Evolutionary conservation across 805 yeast species (phyloP).

Genomic region (Komagataella pastoris): DNA sequence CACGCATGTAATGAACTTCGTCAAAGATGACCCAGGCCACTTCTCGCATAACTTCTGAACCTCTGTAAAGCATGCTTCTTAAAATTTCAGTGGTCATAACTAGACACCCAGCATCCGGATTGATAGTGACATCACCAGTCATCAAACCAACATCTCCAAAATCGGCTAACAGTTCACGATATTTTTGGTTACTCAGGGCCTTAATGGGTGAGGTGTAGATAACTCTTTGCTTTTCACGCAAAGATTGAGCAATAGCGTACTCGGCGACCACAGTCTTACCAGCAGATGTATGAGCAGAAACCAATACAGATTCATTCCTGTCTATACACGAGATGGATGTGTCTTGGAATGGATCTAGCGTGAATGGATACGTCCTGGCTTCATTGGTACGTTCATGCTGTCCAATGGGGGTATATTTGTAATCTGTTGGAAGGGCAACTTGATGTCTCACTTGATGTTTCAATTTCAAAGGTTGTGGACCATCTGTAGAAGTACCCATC

Average conservation of each 20-base stretch:
- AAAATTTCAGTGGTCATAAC: constrained; percentile 99
- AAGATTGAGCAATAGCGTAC: constrained; percentile 92
- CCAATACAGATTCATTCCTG: constrained; percentile 85
- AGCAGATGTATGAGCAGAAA: constrained; percentile 95
- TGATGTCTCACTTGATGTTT: constrained; percentile 95
- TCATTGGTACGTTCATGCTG: constrained; percentile 68
- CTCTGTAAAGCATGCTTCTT: constrained; percentile 92
- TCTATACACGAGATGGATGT: constrained; percentile 94
- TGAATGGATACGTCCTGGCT: constrained; percentile 87
- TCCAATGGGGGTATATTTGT: constrained; percentile 77
- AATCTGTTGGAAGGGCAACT: constrained; percentile 91
- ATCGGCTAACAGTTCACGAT: constrained; percentile 82
- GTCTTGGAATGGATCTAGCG: constrained; percentile 94
- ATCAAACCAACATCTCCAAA: constrained; percentile 95
- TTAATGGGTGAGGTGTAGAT: constrained; percentile 93
- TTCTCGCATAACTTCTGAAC: constrained; percentile 96
- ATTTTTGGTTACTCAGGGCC: constrained; percentile 89
- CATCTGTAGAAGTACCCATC: constrained; percentile 22
- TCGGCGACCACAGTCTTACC: constrained; percentile 97
- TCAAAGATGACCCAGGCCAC: constrained; percentile 98
- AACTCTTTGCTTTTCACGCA: constrained; percentile 83
- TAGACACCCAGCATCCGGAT: constrained; percentile 95
- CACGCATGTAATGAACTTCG: constrained; percentile 98
- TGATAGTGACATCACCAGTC: constrained; percentile 98
- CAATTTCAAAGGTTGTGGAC: constrained; percentile 36